A percentile compares a stretch with the other conserved stretches of the same genome.
Evolutionary conservation across 768 basidiomycete species (phyloP).

Genomic region (Psilocybe tampanensis): DNA sequence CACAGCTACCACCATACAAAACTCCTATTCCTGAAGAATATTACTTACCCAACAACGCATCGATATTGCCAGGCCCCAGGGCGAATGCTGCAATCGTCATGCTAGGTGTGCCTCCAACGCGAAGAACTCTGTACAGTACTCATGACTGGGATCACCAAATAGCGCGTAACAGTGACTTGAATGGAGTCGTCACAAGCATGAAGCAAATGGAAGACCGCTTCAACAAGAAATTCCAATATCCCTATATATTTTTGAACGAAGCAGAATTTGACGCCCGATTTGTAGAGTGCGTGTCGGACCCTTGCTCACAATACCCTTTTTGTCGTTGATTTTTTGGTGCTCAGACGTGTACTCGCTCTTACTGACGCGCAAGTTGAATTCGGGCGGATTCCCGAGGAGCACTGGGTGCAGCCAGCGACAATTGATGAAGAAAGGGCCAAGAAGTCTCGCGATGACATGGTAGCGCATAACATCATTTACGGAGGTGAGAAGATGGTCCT

Average conservation of each 20-base stretch:
- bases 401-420: slow-evolving; percentile 84
- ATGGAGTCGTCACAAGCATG: slow-evolving; percentile 63
- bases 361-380: slow-evolving; percentile 70
- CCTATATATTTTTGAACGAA: slow-evolving; percentile 89
- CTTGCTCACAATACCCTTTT: slow-evolving; percentile 14
- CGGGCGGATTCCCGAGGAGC: slow-evolving; percentile 73
- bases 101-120: slow-evolving; percentile 43
- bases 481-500: slow-evolving; percentile 46
- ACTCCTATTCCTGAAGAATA: slow-evolving; percentile 59
- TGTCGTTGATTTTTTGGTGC: neutral
- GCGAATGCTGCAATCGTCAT: slow-evolving; percentile 86
- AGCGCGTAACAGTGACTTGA: slow-evolving; percentile 65
- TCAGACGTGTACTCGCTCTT: slow-evolving; percentile 55
- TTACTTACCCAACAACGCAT: slow-evolving; percentile 42
- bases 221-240: slow-evolving; percentile 85
- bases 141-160: neutral
- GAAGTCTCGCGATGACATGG: slow-evolving; percentile 68
- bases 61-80: slow-evolving; percentile 49
- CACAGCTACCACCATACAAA: slow-evolving; percentile 49
- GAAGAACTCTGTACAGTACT: neutral
- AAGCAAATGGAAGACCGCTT: slow-evolving; percentile 87
- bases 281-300: slow-evolving; percentile 49
- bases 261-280: slow-evolving; percentile 71
- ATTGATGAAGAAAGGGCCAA: slow-evolving; percentile 77
- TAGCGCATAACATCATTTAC: slow-evolving; percentile 65